phyloP scores from a whole-genome alignment of 2,329 filamentous ascomycete species.

The Sporothrix luriei region DNA sequence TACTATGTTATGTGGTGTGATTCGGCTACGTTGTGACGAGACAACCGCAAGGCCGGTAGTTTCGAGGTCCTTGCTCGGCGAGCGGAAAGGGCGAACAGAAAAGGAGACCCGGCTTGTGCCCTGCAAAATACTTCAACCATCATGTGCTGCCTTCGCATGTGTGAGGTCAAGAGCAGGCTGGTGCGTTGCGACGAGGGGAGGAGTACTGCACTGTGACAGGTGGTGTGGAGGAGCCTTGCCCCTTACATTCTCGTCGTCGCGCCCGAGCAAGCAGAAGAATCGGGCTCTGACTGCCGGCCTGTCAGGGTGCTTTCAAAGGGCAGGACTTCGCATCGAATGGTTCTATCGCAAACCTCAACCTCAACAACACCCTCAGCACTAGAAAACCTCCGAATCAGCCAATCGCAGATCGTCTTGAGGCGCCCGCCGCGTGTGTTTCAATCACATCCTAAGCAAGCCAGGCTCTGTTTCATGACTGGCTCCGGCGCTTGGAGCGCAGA shows the following conservation, averaged over 20 bases:
- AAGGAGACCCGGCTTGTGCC: not conserved
- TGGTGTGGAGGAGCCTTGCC: not conserved
- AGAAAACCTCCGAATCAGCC: slow-evolving; percentile 4
- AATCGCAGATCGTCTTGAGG: slow-evolving; percentile 34
- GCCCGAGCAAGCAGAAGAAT: no score
- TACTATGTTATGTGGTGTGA: not conserved
- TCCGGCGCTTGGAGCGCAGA: slow-evolving; percentile 27
- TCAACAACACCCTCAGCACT: no score
- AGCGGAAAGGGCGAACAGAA: no score
- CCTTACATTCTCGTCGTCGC: not conserved
- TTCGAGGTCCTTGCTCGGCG: no score
- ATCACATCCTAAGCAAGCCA: slow-evolving; percentile 31
- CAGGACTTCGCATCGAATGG: no score
- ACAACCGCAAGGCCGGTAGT: not conserved
- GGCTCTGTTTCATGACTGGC: slow-evolving; percentile 34
- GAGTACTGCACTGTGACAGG: no score
- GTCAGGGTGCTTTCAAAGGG: no score
- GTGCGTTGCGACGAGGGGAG: not conserved
- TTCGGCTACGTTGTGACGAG: not conserved
- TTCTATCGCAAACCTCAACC: no score
- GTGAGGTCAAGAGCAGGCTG: not conserved
- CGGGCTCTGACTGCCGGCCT: no score
- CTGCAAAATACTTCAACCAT: not conserved
- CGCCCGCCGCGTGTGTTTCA: slow-evolving; percentile 37
- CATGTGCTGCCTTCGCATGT: not conserved